These are phyloP conservation scores for Phaeoacremonium minimum DNA, from an alignment of 2,329 filamentous ascomycete genomes.

Conservation along the genomic window DNA sequence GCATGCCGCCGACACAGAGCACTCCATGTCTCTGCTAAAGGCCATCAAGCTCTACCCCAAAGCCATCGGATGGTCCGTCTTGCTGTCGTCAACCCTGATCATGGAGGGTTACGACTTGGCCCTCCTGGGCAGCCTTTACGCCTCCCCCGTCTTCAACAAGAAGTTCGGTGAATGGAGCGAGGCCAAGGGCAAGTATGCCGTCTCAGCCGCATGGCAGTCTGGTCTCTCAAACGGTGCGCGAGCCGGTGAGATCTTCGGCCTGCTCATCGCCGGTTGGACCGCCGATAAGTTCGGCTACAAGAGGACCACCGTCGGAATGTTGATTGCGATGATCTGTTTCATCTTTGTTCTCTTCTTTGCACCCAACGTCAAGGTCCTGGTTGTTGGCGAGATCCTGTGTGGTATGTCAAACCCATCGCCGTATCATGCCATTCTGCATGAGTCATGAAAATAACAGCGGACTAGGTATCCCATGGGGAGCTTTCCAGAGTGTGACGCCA, in stretches of 20 bases:
- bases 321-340: constrained; percentile 36
- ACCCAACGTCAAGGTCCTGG: constrained; percentile 36
- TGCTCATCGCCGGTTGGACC: constrained; percentile 48
- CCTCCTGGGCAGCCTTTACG: constrained; percentile 43
- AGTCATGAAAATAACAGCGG: constrained; percentile 1
- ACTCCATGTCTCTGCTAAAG: constrained; percentile 32
- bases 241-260: constrained; percentile 50
- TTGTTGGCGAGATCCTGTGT: constrained; percentile 42
- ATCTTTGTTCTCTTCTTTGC: constrained; percentile 53
- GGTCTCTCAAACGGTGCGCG: constrained; percentile 48
- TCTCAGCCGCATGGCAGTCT: constrained; percentile 54
- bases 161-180: constrained; percentile 37
- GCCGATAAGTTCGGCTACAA: constrained; percentile 47
- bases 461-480: constrained; percentile 44
- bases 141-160: constrained; percentile 36
- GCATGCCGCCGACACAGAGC: constrained; percentile 22
- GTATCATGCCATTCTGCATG: too few species aligned
- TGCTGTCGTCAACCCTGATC: constrained; percentile 40
- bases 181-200: constrained; percentile 19
- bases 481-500: constrained; percentile 46
- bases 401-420: constrained; percentile 19
- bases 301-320: constrained; percentile 39
- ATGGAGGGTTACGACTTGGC: constrained; percentile 50
- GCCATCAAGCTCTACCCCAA: constrained; percentile 39
- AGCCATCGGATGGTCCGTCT: constrained; percentile 41